These are phyloP conservation scores for Globisporangium takayamanum DNA, from an alignment of 352 stramenopile species.

Conservation along the genomic window DNA sequence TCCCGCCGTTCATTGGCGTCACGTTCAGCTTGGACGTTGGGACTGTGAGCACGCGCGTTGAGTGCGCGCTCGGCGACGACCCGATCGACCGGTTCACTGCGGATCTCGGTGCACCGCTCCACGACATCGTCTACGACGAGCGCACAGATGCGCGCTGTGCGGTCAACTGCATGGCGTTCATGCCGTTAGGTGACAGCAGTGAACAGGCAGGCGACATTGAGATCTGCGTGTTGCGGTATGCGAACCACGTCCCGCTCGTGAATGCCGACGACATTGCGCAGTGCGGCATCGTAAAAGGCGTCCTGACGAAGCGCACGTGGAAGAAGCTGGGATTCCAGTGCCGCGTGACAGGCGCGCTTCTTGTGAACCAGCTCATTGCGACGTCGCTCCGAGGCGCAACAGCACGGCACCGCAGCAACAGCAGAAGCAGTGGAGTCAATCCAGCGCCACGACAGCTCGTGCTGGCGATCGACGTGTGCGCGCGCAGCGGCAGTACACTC, in stretches of 20 bases:
- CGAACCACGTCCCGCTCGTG: slow-evolving; percentile 67
- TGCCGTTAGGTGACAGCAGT: slow-evolving; percentile 18
- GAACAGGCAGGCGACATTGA: slow-evolving; percentile 24
- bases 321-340: slow-evolving; percentile 55
- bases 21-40: slow-evolving; percentile 53
- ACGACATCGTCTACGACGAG: slow-evolving; percentile 43
- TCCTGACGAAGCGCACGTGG: slow-evolving; percentile 36
- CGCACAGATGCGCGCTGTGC: slow-evolving; percentile 22
- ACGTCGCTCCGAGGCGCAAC: slow-evolving; percentile 18
- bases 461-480: slow-evolving; percentile 51
- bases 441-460: slow-evolving; percentile 20
- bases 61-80: slow-evolving; percentile 29
- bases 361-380: slow-evolving; percentile 49
- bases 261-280: slow-evolving; percentile 50
- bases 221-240: slow-evolving; percentile 62
- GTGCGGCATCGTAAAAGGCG: slow-evolving; percentile 42
- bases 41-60: slow-evolving; percentile 26
- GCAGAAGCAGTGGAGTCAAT: background rate
- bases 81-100: slow-evolving; percentile 53
- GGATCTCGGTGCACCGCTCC: slow-evolving; percentile 28
- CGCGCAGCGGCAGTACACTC: slow-evolving; percentile 12
- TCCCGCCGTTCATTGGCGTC: slow-evolving; percentile 42
- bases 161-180: slow-evolving; percentile 42
- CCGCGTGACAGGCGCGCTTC: slow-evolving; percentile 17
- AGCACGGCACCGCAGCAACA: background rate